phyloP scores from a whole-genome alignment of 108 stramenopile species.

The Conticribra weissflogii region DNA sequence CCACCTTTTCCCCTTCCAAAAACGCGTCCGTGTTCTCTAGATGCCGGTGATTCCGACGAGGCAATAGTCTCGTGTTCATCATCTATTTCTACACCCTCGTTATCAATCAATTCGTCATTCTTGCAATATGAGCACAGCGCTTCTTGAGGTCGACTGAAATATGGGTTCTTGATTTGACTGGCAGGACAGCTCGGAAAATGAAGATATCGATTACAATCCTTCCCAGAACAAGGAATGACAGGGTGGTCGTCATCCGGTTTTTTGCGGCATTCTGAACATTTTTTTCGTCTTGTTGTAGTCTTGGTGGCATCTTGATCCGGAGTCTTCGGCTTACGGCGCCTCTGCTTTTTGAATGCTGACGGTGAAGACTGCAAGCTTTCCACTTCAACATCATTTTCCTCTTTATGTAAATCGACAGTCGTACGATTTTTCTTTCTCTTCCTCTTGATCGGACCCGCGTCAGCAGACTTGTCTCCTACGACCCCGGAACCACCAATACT shows the following conservation, averaged over 20 bases:
- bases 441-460: neutral
- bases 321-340: neutral
- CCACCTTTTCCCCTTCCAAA: neutral
- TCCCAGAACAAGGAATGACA: constrained; percentile 14
- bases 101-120: neutral
- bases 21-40: neutral
- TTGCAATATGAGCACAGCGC: constrained; percentile 8
- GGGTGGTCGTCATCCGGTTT: constrained; percentile 18
- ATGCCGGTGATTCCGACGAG: neutral
- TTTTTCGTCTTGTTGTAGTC: neutral
- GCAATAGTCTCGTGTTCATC: neutral
- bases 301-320: neutral
- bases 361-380: neutral
- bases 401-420: neutral
- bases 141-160: neutral
- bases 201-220: constrained; percentile 15
- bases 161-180: constrained; percentile 3
- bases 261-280: constrained; percentile 18
- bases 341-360: too few relatives aligned
- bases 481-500: constrained; percentile 1
- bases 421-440: too few relatives aligned
- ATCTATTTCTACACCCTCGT: neutral
- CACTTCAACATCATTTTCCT: neutral
- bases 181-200: constrained; percentile 20
- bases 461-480: constrained; percentile 21